A percentile compares a stretch with the other conserved stretches of the same genome.
Conservation (phyloP, 768 basidiomycete species). For the Tulasnella sp. region DNA sequence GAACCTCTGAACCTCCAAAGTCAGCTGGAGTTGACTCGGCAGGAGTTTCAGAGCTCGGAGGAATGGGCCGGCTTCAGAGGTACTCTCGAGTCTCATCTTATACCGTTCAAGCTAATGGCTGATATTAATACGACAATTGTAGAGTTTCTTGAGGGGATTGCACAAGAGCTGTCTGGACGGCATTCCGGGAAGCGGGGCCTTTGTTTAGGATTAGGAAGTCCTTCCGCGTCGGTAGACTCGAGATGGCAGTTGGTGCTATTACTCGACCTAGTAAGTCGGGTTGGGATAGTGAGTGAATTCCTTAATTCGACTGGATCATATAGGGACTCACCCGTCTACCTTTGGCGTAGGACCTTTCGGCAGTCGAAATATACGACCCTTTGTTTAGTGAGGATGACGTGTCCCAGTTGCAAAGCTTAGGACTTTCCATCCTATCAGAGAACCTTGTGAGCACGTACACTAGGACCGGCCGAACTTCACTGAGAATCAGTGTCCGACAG, state of each 20-base stretch:
- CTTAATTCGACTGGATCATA: too few relatives aligned
- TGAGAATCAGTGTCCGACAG: neutral
- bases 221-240: conserved; percentile 5
- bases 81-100: neutral
- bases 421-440: neutral
- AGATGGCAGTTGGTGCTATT: neutral
- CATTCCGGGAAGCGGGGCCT: neutral
- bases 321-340: neutral
- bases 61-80: neutral
- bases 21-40: neutral
- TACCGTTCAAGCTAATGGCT: neutral
- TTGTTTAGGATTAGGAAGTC: conserved; percentile 2
- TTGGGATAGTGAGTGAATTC: neutral
- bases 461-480: neutral
- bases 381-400: neutral
- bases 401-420: neutral
- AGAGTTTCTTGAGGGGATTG: neutral
- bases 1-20: neutral
- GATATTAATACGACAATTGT: neutral
- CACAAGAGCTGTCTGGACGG: neutral
- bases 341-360: neutral
- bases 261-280: neutral
- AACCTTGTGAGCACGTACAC: neutral
- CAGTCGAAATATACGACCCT: conserved; percentile 1
- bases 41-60: conserved; percentile 5